Base-by-base conservation (phyloP, 1,284 basidiomycete species). In the Ganoderma multipileum region DNA sequence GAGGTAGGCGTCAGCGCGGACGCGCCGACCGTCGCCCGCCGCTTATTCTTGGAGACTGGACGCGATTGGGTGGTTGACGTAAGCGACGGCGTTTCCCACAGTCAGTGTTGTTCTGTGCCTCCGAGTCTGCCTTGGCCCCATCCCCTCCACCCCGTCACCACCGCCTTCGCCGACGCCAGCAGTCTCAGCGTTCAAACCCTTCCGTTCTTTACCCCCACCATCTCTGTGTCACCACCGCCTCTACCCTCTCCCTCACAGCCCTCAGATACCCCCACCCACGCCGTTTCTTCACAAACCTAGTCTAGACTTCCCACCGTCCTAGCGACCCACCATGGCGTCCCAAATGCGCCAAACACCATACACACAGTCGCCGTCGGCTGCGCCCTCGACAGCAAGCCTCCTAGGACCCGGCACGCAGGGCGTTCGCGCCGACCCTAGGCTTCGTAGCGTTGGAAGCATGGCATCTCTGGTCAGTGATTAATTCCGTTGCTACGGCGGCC, bases 301-400 rank as follows among this genome's bases (percentile, higher is more conserved):
- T 26, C 58, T 26, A 23, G 23, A 41, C n/a, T 36, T 28, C 33
- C 55, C 61, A 18, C 28, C 33, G 28, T 57, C 42, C 64, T 47
- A 67, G 50, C 64, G 64, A 50, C 52, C 63, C 68, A 52, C 64
- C 61, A 77, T 78, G 76, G 75, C 76, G 61, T 74, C 74, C 33
- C 68, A 73, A 50, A 71, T 71, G 39, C 74, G 73, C 65, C 75
- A 75, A 67, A 68, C 68, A 62, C 73, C 68, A 44, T 78, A 76
- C 70, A 70, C 68, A 50, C 75, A 71, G 50, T 66, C 68, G 28
- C 75, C 71, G 54, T 67, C 68, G 28, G 69, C 76, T 74, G 68
- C 86, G 18, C 82, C 85, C n/a, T 90, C 89, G 1, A 84, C 87
- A 16, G 80, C 86, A 61, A 88, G 82, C 74, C 86, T 90, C 69